Base-by-base conservation (phyloP, 257 asterid species). In the Henckelia pumila region DNA sequence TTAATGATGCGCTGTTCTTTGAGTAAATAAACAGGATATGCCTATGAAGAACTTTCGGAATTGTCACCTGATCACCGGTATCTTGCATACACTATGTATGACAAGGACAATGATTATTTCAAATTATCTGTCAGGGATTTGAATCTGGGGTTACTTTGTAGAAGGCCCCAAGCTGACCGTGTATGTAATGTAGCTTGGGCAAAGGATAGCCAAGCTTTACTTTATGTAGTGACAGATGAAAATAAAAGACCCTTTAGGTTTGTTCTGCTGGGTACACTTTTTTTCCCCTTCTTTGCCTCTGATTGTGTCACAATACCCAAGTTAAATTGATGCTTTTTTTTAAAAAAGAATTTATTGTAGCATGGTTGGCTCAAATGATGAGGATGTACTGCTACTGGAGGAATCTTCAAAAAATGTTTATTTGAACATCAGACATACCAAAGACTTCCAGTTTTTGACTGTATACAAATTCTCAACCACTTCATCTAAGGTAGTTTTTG, bases 41-140 rank as follows among this genome's bases (percentile, higher is more conserved):
- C 99, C 3, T 88, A 79, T 57, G 99, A 88, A 78, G 97, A 86
- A 79, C 77, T 86, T 74, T 94, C 99, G 6, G 97, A 91, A 74
- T 78, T 94, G 56, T 94, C 99, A 63, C 99, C 99, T 35, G 95
- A 94, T 79, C 99, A 94, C 63, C 84, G 89, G 13, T 87, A 85
- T 85, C 87, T 91, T 77, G 99, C 97, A 44, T 91, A 94, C 80
- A 88, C 96, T 52, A 88, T 94, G 97, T 94, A 81, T 67, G 97
- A 88, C 78, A 91, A 94, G 85, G 97, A 88, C 64, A 87, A 80
- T 28, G 92, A 87, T 70, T 83, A 19, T 84, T 91, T 88, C 73
- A 87, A 77, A 64, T 76, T 94, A 71, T 91, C 81, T 29, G 95
- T 91, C 17, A 81, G 91, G 61, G 96, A 94, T 78, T 85, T 94